Evolutionary conservation across 2,329 filamentous ascomycete species (phyloP).

Genomic region (Aureobasidium sp.): DNA sequence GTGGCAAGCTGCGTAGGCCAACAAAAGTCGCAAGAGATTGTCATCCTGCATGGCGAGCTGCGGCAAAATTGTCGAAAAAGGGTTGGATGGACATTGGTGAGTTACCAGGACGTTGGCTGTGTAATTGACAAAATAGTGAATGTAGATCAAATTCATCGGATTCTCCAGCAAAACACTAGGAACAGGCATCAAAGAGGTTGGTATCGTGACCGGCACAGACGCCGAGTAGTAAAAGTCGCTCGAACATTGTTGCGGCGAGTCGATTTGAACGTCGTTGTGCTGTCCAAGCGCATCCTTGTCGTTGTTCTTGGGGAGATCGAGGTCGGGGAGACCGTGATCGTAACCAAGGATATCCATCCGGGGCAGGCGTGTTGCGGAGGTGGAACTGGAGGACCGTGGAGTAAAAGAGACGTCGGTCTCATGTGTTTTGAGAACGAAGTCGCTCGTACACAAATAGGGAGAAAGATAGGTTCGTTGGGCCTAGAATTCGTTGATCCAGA

Average conservation of each 20-base stretch:
- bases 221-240: slow-evolving; percentile 56
- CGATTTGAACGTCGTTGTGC: neutral
- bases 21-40: slow-evolving; percentile 67
- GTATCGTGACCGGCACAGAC: slow-evolving; percentile 59
- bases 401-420: neutral
- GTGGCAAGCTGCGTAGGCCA: slow-evolving; percentile 78
- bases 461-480: neutral
- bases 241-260: slow-evolving; percentile 9
- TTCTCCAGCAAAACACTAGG: slow-evolving; percentile 57
- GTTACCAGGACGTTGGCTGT: slow-evolving; percentile 62
- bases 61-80: slow-evolving; percentile 55
- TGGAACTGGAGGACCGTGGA: neutral
- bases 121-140: slow-evolving; percentile 70
- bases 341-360: slow-evolving; percentile 9
- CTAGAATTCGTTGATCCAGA: slow-evolving; percentile 11
- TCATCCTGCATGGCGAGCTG: slow-evolving; percentile 62
- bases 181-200: slow-evolving; percentile 49
- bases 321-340: slow-evolving; percentile 10
- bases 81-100: slow-evolving; percentile 55
- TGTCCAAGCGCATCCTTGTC: slow-evolving; percentile 9
- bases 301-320: slow-evolving; percentile 11
- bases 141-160: slow-evolving; percentile 73
- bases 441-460: neutral
- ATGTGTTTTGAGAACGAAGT: neutral
- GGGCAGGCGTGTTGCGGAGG: neutral